A percentile compares a stretch with the other conserved stretches of the same genome.
These are phyloP conservation scores for Suhomyces bokatorum DNA, from an alignment of 1,139 yeast genomes.

Conservation along the genomic window DNA sequence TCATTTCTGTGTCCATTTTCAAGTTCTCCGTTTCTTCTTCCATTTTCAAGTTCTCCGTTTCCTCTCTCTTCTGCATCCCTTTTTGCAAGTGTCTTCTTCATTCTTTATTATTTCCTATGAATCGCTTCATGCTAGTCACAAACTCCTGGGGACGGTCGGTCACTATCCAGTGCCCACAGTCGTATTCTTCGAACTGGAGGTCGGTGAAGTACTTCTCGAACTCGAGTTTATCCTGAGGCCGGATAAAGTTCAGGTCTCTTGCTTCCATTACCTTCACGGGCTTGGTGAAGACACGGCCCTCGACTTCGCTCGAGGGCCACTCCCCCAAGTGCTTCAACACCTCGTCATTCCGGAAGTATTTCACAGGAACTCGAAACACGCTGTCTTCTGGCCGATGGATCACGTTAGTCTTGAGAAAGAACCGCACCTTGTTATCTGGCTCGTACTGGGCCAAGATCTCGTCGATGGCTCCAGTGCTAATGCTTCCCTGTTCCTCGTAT, in stretches of 20 bases:
- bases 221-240: conserved; percentile 24
- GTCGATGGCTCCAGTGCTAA: conserved; percentile 15
- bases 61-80: too few relatives aligned
- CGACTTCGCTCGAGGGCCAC: conserved; percentile 41
- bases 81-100: too few relatives aligned
- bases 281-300: conserved; percentile 26
- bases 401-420: conserved; percentile 34
- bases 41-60: too few relatives aligned
- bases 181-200: conserved; percentile 28
- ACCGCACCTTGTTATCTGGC: conserved; percentile 24
- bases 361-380: conserved; percentile 32
- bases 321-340: conserved; percentile 35
- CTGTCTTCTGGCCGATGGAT: conserved; percentile 21
- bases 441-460: conserved; percentile 24
- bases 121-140: conserved; percentile 25
- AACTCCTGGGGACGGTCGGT: conserved; percentile 43
- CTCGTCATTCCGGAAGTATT: conserved; percentile 22
- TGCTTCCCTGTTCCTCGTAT: not conserved
- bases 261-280: conserved; percentile 48
- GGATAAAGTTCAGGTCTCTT: conserved; percentile 41
- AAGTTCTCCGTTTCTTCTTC: too few relatives aligned
- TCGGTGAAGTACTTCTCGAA: conserved; percentile 42
- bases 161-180: conserved; percentile 50
- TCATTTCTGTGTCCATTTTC: too few relatives aligned
- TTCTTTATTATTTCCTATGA: conserved; percentile 11